These are phyloP conservation scores for Lithospermum erythrorhizon DNA, from an alignment of 257 asterid species.

Conservation along the genomic window DNA sequence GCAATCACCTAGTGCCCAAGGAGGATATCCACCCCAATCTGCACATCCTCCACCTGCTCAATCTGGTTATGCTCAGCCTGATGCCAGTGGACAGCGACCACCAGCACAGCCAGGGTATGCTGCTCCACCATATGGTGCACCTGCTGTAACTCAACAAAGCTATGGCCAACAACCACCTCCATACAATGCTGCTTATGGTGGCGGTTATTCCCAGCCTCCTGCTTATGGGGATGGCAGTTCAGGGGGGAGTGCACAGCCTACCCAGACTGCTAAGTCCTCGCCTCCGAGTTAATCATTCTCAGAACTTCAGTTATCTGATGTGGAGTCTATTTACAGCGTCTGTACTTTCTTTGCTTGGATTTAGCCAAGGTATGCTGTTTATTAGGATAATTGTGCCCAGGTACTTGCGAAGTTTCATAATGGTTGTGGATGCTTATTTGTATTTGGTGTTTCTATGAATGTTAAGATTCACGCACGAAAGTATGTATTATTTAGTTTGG, in stretches of 20 bases:
- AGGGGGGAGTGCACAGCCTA: constrained; percentile 3
- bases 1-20: constrained; percentile 46
- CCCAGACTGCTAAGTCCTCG: constrained; percentile 5
- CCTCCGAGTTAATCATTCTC: constrained; percentile 3
- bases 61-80: constrained; percentile 30
- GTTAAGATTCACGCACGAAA: no score
- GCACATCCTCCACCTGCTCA: constrained; percentile 21
- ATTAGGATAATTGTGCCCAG: not conserved
- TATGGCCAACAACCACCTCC: constrained; percentile 44
- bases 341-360: not conserved
- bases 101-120: constrained; percentile 41
- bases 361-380: not conserved
- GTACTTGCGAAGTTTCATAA: no score
- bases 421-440: no score
- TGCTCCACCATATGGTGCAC: constrained; percentile 29
- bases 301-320: not conserved
- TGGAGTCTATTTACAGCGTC: not conserved
- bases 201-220: constrained; percentile 13
- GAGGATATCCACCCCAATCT: constrained; percentile 29
- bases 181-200: constrained; percentile 28
- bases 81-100: constrained; percentile 23
- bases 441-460: no score
- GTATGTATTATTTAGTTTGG: no score
- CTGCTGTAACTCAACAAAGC: constrained; percentile 20
- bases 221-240: constrained; percentile 5